Evolutionary conservation across 2,329 filamentous ascomycete species (phyloP).

Genomic region (Diaporthe sp.): DNA sequence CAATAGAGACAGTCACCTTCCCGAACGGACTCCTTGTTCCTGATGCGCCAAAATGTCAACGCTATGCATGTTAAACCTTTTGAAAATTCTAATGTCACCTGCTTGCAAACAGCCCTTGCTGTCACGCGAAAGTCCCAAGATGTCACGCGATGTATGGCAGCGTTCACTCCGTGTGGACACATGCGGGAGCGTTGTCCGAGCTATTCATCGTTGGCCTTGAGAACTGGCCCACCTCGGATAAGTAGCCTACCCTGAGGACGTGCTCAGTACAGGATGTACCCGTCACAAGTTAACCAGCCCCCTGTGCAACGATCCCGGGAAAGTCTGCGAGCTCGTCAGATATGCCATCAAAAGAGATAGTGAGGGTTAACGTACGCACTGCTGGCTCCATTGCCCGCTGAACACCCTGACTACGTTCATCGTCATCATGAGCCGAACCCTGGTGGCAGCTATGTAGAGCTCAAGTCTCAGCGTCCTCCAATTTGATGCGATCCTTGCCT

Average conservation of each 20-base stretch:
- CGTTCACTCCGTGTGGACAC: not conserved
- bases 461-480: not conserved
- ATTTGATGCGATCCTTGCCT: not conserved
- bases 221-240: not conserved
- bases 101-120: not conserved
- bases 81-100: not conserved
- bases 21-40: not conserved
- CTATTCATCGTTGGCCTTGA: not conserved
- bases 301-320: not conserved
- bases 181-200: not conserved
- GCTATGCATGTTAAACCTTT: constrained; percentile 55
- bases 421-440: not conserved
- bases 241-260: not conserved
- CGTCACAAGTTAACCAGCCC: not conserved
- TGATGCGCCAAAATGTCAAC: constrained; percentile 54
- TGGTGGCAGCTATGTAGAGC: not conserved
- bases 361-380: not conserved
- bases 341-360: not conserved
- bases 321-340: constrained; percentile 1
- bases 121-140: not conserved
- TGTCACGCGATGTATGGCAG: not conserved
- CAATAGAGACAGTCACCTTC: no score
- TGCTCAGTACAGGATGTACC: not conserved
- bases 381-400: not conserved
- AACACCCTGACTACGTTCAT: not conserved